phyloP scores from a whole-genome alignment of 768 basidiomycete genomes.

The Sarcodon sp. region DNA sequence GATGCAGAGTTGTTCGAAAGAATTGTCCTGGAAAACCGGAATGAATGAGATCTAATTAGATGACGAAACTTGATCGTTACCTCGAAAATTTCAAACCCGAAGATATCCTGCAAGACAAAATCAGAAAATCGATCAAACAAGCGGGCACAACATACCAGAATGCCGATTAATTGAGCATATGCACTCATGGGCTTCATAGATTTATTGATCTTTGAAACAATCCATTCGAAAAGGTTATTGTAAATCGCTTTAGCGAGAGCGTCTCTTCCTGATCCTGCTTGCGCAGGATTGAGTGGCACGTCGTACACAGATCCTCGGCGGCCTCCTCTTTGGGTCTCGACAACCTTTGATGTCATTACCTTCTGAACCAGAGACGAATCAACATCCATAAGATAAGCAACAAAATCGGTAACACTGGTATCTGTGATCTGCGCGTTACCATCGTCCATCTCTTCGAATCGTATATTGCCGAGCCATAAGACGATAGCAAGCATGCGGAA shows the following conservation, averaged over 20 bases:
- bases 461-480: slow-evolving; percentile 94
- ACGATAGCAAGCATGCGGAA: slow-evolving; percentile 86
- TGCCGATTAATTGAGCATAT: slow-evolving; percentile 78
- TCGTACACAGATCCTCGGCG: slow-evolving; percentile 94
- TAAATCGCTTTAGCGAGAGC: slow-evolving; percentile 94
- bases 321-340: slow-evolving; percentile 92
- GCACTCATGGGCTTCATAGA: slow-evolving; percentile 85
- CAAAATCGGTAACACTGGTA: slow-evolving; percentile 84
- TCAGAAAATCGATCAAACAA: background rate
- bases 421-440: slow-evolving; percentile 79
- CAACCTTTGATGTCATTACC: slow-evolving; percentile 68
- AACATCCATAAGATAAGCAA: slow-evolving; percentile 88
- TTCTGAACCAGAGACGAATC: slow-evolving; percentile 74
- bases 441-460: slow-evolving; percentile 79
- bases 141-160: slow-evolving; percentile 42
- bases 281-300: slow-evolving; percentile 87
- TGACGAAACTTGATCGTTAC: slow-evolving; percentile 21
- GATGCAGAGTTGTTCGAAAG: slow-evolving; percentile 97
- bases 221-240: slow-evolving; percentile 99
- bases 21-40: slow-evolving; percentile 55
- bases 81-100: slow-evolving; percentile 98
- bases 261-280: slow-evolving; percentile 81
- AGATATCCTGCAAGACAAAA: slow-evolving; percentile 62
- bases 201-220: slow-evolving; percentile 88
- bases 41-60: background rate